A percentile compares a stretch with the other conserved stretches of the same genome.
phyloP scores from a whole-genome alignment of 2,329 filamentous ascomycete genomes.

The Polytolypa hystricis region DNA sequence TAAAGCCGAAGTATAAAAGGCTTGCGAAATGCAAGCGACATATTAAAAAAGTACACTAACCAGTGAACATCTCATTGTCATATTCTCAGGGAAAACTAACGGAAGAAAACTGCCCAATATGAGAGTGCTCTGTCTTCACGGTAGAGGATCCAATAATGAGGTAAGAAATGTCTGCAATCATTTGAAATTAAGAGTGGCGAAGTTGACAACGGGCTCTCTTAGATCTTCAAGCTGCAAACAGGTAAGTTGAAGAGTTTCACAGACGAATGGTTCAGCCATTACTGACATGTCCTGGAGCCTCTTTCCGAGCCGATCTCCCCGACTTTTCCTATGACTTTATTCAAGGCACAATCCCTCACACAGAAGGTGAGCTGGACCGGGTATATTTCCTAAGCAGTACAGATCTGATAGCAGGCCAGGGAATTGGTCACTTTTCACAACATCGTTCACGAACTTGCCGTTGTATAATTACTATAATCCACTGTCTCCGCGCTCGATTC shows the following conservation, averaged over 20 bases:
- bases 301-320: slow-evolving; percentile 6
- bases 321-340: slow-evolving; percentile 8
- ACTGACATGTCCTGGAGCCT: slow-evolving; percentile 2
- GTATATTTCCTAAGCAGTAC: too few relatives aligned
- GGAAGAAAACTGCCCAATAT: slow-evolving; percentile 1
- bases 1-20: too few relatives aligned
- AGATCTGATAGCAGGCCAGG: neutral
- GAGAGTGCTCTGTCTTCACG: slow-evolving; percentile 10
- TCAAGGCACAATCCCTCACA: slow-evolving; percentile 8
- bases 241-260: neutral
- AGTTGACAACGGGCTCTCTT: neutral
- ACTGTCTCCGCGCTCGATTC: slow-evolving; percentile 2
- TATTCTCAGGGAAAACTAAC: too few relatives aligned
- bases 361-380: slow-evolving; percentile 7
- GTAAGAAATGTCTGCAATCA: too few relatives aligned
- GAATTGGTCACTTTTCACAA: slow-evolving; percentile 6
- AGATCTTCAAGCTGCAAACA: slow-evolving; percentile 10
- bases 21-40: too few relatives aligned
- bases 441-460: slow-evolving; percentile 8
- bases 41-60: too few relatives aligned
- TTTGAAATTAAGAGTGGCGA: too few relatives aligned
- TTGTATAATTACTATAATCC: slow-evolving; percentile 10
- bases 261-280: too few relatives aligned
- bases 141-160: slow-evolving; percentile 10
- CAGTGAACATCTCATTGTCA: too few relatives aligned